A percentile compares a stretch with the other conserved stretches of the same genome.
phyloP scores from a whole-genome alignment of 2,329 filamentous ascomycete genomes.

The Xylaria sp. region DNA sequence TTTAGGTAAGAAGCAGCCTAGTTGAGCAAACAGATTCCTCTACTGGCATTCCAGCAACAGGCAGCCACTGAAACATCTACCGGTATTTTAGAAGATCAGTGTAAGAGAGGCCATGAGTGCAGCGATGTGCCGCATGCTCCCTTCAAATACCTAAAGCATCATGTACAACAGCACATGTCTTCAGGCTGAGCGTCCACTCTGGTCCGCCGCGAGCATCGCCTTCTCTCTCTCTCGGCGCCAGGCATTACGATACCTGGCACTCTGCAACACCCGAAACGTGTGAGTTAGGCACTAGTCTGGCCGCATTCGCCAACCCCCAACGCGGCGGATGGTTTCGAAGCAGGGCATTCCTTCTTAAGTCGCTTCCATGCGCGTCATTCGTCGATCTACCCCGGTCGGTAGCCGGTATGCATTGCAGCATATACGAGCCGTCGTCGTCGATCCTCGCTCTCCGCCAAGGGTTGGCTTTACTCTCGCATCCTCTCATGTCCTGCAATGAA shows the following conservation, averaged over 20 bases:
- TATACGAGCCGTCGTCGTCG: conserved; percentile 23
- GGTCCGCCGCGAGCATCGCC: conserved; percentile 18
- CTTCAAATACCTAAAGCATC: conserved; percentile 33
- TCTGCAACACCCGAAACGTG: conserved; percentile 35
- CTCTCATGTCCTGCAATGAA: conserved; percentile 19
- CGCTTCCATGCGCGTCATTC: conserved; percentile 28
- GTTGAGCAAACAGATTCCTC: neutral
- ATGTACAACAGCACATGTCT: neutral
- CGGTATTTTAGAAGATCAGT: too few species aligned
- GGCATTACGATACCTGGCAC: conserved; percentile 19
- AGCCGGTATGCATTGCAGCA: conserved; percentile 31
- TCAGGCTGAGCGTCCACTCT: too few species aligned
- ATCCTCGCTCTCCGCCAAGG: conserved; percentile 28
- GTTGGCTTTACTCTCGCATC: conserved; percentile 28
- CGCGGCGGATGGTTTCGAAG: conserved; percentile 10
- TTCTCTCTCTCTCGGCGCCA: neutral
- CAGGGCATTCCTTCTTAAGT: conserved; percentile 3
- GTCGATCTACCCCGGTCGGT: conserved; percentile 20
- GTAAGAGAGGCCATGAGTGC: too few species aligned
- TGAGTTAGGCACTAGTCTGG: conserved; percentile 10
- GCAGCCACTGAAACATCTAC: too few species aligned
- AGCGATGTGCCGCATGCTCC: conserved; percentile 19
- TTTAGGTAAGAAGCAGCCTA: neutral
- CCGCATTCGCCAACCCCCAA: conserved; percentile 31
- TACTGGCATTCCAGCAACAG: too few species aligned